Base-by-base conservation (phyloP, 257 asterid genomes). In the Pogostemon cablin region DNA sequence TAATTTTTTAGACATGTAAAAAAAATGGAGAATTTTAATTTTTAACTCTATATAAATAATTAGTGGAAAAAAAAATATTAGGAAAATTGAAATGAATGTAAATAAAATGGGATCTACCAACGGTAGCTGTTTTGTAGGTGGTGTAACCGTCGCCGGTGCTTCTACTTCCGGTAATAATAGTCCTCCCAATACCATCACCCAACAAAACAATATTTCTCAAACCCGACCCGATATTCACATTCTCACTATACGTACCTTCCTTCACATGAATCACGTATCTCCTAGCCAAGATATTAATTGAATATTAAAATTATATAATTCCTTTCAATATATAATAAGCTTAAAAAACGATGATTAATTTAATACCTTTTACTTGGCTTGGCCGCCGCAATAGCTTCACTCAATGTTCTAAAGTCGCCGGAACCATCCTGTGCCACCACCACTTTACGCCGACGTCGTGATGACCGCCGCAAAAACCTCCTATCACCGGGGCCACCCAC, bases 181-280 rank as follows among this genome's bases (percentile, higher is more conserved):
- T 92, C 78, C 48, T 84, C 69, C 97, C 97, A 63, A 90, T 93
- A 0, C 97, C 98, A 65, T 90, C 98, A 12, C 97, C 98, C 52
- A 88, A 46, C 71, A 93, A 68, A 93, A 84, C 88, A 2, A 93
- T 81, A 78, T 90, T 86, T 82, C 50, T 77, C 77, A 84, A 61
- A 32, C 76, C 77, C 39, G 25, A 35, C 48, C 82, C 92, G 10
- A 95, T 85, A 0, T 82, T 79, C 69, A 91, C 95, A 72, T 85
- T 88, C 78, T 95, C 99, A 15, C 37, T 69, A 17, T 95, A 95
- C 5, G 77, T 78, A 56, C 99, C 99, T 17, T 79, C 83, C 70
- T 84, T 89, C 71, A 95, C 87, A 20, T 82, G 39, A 44, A 95
- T 95, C 73, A 93, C 90, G 11, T 46, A 87, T 74, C 96, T 86